These are phyloP conservation scores for Castanospermum australe DNA, from an alignment of 306 rosid genomes.

Conservation along the genomic window DNA sequence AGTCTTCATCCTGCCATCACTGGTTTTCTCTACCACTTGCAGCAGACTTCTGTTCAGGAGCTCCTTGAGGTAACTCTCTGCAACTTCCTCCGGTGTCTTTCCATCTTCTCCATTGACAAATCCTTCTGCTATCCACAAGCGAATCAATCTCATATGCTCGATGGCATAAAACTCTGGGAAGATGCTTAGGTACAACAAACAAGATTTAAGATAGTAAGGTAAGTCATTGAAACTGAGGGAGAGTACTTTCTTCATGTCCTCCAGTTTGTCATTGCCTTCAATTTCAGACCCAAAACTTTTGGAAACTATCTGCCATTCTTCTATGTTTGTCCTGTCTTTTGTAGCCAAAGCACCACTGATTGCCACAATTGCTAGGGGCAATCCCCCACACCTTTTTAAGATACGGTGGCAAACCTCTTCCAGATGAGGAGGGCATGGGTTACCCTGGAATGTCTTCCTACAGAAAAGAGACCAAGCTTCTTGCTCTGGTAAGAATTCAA, in stretches of 20 bases:
- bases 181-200: slow-evolving; percentile 53
- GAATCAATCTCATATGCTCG: slow-evolving; percentile 48
- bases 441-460: slow-evolving; percentile 48
- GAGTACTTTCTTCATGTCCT: slow-evolving; percentile 46
- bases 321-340: slow-evolving; percentile 35
- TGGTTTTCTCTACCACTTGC: slow-evolving; percentile 40
- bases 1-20: slow-evolving; percentile 43
- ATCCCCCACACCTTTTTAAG: slow-evolving; percentile 46
- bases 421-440: slow-evolving; percentile 43
- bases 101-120: slow-evolving; percentile 51
- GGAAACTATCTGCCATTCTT: slow-evolving; percentile 44
- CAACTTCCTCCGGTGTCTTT: slow-evolving; percentile 54
- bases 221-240: slow-evolving; percentile 61
- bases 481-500: slow-evolving; percentile 43
- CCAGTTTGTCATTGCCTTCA: slow-evolving; percentile 40
- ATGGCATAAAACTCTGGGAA: slow-evolving; percentile 44
- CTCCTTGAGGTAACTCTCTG: slow-evolving; percentile 58
- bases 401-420: slow-evolving; percentile 25
- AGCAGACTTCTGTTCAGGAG: slow-evolving; percentile 56
- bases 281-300: slow-evolving; percentile 45
- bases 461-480: slow-evolving; percentile 56
- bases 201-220: slow-evolving; percentile 63
- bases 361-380: slow-evolving; percentile 60
- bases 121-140: slow-evolving; percentile 69
- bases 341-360: slow-evolving; percentile 51